These are phyloP conservation scores for Nicotiana paniculata DNA, from an alignment of 257 asterid species.

Conservation along the genomic window DNA sequence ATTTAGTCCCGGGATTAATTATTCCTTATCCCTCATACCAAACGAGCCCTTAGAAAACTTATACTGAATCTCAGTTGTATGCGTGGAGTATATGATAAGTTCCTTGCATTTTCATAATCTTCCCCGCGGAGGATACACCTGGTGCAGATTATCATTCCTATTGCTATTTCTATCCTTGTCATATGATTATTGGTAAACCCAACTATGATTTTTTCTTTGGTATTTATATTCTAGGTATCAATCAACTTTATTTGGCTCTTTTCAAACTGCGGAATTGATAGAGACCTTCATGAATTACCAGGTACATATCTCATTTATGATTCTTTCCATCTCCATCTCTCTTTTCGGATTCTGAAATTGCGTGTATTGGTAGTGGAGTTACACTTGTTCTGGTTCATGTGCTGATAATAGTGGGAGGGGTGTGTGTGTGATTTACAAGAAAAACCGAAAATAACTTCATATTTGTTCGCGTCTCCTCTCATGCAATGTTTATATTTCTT, in stretches of 20 bases:
- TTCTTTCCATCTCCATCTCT: neutral
- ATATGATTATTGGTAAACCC: neutral
- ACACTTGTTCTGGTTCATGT: neutral
- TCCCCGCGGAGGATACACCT: no score
- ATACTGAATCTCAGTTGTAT: no score
- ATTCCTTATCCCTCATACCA: no score
- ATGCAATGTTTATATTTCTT: neutral
- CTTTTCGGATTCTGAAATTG: neutral
- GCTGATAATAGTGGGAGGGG: neutral
- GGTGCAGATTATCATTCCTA: no score
- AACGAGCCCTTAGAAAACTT: no score
- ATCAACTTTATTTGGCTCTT: conserved; percentile 87
- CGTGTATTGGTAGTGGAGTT: neutral
- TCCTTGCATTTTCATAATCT: no score
- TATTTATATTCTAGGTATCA: conserved; percentile 58
- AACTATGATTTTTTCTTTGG: neutral
- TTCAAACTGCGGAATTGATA: conserved; percentile 81
- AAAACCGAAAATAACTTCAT: neutral
- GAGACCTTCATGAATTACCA: conserved; percentile 98
- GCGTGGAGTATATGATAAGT: no score
- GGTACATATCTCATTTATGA: conserved; percentile 27
- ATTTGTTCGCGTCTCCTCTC: neutral
- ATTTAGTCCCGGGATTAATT: no score
- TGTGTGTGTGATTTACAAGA: neutral
- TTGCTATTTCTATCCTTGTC: neutral